Base-by-base conservation (phyloP, 1,284 basidiomycete species). In the Trametes sp. region DNA sequence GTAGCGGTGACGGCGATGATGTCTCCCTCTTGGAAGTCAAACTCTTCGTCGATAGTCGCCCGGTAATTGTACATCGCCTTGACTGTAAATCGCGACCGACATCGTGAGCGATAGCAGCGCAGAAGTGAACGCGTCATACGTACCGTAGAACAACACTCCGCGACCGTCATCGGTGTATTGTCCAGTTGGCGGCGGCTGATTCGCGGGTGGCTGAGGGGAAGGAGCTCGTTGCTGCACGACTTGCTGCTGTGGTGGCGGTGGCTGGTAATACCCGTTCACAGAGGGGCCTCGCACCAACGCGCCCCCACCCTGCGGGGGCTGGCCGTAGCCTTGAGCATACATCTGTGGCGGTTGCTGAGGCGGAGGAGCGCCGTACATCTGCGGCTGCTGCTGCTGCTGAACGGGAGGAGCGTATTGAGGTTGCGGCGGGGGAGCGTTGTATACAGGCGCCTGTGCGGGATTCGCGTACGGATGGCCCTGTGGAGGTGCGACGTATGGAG, bases 41-140 rank as follows among this genome's bases (percentile, higher is more conserved):
- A 93, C 76, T 96, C 94, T 74, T 95, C 92, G 4, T 91, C 87
- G 64, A 93, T 93, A 21, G 92, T 89, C 24, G 96, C 95, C 16
- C 80, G 78, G 72, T 98, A 98, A 75, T 98, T 94, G 75, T 96
- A 98, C 70, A 98, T 77, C 36, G 96, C 96, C 81, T 94, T 93
- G 64, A 97, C 95, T 93, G 67, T 31, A 70, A 48, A 64, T 26
- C 14, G 14, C 49, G 61, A 58, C 33, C 69, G 48, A 66, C 45
- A 46, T 58, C 61, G 14, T 61, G 29, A 59, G 53, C 42, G 29
- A 19, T 19, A 16, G 26, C 24, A 42, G 44, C 21, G 54, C 41
- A n/a, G 50, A 56, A 35, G 4, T 11, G 1, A 42, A 62, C 24
- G 59, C 51, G 58, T 44, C n/a, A 65, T 36, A 72, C 78, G 61